These are phyloP conservation scores for Geosmithia morbida DNA, from an alignment of 2,329 filamentous ascomycete genomes.

Conservation along the genomic window DNA sequence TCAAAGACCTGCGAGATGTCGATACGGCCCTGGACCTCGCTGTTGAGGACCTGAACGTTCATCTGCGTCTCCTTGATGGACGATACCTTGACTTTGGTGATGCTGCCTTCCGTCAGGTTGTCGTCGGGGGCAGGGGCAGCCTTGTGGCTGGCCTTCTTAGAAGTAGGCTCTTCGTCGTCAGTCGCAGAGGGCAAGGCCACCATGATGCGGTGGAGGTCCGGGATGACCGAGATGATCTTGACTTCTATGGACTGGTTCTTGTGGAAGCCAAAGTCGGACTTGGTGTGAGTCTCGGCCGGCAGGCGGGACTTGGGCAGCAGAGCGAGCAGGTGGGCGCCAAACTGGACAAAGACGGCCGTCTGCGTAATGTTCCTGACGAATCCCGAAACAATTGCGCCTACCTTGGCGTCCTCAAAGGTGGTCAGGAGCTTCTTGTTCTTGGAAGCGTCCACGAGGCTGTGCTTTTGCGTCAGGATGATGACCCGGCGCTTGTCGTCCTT, in stretches of 20 bases:
- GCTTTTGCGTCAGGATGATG: constrained; percentile 69
- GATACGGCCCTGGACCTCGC: constrained; percentile 66
- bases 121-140: constrained; percentile 33
- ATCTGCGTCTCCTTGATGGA: constrained; percentile 84
- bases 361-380: constrained; percentile 76
- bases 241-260: constrained; percentile 63
- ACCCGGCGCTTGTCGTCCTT: constrained; percentile 67
- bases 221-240: constrained; percentile 59
- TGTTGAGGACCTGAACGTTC: constrained; percentile 74
- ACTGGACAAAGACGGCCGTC: constrained; percentile 79
- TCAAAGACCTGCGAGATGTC: constrained; percentile 88
- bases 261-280: constrained; percentile 65
- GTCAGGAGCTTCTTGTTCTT: constrained; percentile 59
- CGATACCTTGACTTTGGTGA: constrained; percentile 64
- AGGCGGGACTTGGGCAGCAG: constrained; percentile 70
- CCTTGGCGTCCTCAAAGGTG: constrained; percentile 55
- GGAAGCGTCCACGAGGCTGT: constrained; percentile 62
- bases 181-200: constrained; percentile 35
- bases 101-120: constrained; percentile 59
- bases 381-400: constrained; percentile 55
- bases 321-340: constrained; percentile 62
- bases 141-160: constrained; percentile 19
- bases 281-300: constrained; percentile 49
- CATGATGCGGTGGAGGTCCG: constrained; percentile 52
- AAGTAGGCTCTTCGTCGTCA: constrained; percentile 20